Evolutionary conservation across 306 rosid species (phyloP).

Genomic region (Cucumis sativus): DNA sequence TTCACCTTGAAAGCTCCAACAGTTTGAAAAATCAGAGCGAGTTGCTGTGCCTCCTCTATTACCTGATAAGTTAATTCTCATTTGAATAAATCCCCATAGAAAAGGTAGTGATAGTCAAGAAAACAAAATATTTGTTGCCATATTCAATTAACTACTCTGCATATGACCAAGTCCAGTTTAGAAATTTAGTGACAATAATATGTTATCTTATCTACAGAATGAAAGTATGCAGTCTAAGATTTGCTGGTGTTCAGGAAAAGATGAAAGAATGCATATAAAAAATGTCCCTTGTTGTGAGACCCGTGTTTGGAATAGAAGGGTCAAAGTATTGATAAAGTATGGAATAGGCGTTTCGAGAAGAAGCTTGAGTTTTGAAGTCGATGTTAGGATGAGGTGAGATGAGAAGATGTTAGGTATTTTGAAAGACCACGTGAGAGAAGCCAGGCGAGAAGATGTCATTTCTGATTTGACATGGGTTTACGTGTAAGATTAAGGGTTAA

Average conservation of each 20-base stretch:
- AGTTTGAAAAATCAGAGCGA: constrained; percentile 75
- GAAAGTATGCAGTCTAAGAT: neutral
- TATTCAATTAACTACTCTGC: too few relatives aligned
- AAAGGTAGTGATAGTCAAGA: neutral
- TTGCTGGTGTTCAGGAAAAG: neutral
- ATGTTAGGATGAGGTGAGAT: too few relatives aligned
- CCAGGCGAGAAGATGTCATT: too few relatives aligned
- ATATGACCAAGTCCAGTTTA: neutral
- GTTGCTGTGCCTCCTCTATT: constrained; percentile 88
- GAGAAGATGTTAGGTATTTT: too few relatives aligned
- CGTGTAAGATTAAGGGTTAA: too few relatives aligned
- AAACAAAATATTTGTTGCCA: neutral
- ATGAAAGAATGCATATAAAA: neutral
- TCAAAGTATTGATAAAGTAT: too few relatives aligned
- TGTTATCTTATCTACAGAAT: neutral
- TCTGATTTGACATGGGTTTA: too few relatives aligned
- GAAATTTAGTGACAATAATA: neutral
- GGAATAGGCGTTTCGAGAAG: too few relatives aligned
- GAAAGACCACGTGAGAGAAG: too few relatives aligned
- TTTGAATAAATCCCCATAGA: neutral
- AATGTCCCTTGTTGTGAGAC: neutral
- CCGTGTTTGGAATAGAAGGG: too few relatives aligned
- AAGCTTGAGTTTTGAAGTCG: too few relatives aligned
- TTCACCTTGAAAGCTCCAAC: constrained; percentile 90
- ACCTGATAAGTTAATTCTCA: constrained; percentile 27